Percentiles rank a stretch among this genome's conserved stretches.
phyloP scores from a whole-genome alignment of 371 early-diverging fungal species.

The Blastocladiella emersonii region DNA sequence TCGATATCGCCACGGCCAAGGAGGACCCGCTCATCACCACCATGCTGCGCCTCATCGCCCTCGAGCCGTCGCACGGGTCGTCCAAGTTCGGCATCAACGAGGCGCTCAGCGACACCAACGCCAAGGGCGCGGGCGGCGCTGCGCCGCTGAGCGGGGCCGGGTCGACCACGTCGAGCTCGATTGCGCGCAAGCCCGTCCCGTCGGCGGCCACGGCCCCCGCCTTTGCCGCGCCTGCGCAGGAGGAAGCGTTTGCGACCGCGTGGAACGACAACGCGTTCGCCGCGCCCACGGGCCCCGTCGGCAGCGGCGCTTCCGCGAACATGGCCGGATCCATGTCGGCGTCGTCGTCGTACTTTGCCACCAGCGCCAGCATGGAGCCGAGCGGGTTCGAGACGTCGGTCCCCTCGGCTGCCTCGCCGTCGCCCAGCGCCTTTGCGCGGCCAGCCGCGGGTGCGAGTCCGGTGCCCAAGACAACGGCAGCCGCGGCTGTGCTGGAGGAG shows the following conservation, averaged over 20 bases:
- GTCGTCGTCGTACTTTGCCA: background rate
- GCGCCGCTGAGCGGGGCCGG: background rate
- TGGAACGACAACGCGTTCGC: background rate
- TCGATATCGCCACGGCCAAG: constrained; percentile 51
- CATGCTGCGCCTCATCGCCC: constrained; percentile 30
- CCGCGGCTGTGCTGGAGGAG: background rate
- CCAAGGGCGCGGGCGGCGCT: background rate
- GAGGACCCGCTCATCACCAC: constrained; percentile 47
- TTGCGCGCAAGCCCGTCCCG: background rate
- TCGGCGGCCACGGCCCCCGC: background rate
- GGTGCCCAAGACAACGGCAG: background rate
- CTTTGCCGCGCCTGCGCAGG: background rate
- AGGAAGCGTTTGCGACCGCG: background rate
- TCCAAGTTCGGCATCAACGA: constrained; percentile 36
- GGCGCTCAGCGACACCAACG: constrained; percentile 11
- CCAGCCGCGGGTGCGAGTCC: no score
- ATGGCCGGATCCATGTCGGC: background rate
- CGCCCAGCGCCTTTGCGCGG: background rate
- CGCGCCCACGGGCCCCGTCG: background rate
- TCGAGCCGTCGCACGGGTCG: constrained; percentile 21
- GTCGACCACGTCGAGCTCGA: background rate
- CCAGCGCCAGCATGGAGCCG: background rate
- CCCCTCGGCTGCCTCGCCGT: no score
- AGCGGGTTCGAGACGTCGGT: background rate
- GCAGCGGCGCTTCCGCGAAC: no score